Evolutionary conservation across 2,329 filamentous ascomycete genomes (phyloP).

Genomic region (Pseudogymnoascus sp.): DNA sequence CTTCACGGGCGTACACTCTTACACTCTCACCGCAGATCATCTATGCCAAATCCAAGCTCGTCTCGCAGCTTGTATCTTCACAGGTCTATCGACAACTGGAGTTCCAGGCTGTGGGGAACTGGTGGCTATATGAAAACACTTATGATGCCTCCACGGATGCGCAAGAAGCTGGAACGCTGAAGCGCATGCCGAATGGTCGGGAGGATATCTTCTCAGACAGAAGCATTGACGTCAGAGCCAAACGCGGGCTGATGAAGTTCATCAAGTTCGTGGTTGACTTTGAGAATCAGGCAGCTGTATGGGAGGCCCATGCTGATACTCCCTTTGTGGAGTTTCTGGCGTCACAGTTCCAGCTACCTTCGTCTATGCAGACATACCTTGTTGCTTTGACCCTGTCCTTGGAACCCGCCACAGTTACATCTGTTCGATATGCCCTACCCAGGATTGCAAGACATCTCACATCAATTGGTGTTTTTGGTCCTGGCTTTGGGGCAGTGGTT

Average conservation of each 20-base stretch:
- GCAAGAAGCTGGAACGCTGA: slow-evolving; percentile 35
- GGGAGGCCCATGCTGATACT: slow-evolving; percentile 47
- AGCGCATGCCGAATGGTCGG: slow-evolving; percentile 75
- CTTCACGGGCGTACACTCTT: slow-evolving; percentile 70
- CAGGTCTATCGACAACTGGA: slow-evolving; percentile 83
- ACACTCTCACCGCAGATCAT: slow-evolving; percentile 80
- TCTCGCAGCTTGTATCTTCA: slow-evolving; percentile 79
- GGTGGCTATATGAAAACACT: slow-evolving; percentile 58
- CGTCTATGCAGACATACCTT: slow-evolving; percentile 55
- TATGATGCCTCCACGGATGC: slow-evolving; percentile 10
- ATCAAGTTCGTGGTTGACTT: slow-evolving; percentile 76
- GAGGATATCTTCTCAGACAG: slow-evolving; percentile 85
- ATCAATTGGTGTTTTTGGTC: slow-evolving; percentile 80
- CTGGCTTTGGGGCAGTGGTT: slow-evolving; percentile 81
- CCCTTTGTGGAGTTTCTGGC: slow-evolving; percentile 52
- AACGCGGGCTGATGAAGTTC: slow-evolving; percentile 86
- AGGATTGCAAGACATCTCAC: slow-evolving; percentile 70
- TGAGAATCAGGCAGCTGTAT: slow-evolving; percentile 50
- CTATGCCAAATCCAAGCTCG: slow-evolving; percentile 70
- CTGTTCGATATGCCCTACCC: slow-evolving; percentile 58
- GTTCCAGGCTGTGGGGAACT: slow-evolving; percentile 86
- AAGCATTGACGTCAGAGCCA: slow-evolving; percentile 67
- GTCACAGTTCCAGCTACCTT: slow-evolving; percentile 57
- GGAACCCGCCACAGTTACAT: slow-evolving; percentile 42
- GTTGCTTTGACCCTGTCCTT: slow-evolving; percentile 67